A percentile compares a stretch with the other conserved stretches of the same genome.
phyloP scores from a whole-genome alignment of 1,139 yeast species.

The Blastobotrys capitulatus region DNA sequence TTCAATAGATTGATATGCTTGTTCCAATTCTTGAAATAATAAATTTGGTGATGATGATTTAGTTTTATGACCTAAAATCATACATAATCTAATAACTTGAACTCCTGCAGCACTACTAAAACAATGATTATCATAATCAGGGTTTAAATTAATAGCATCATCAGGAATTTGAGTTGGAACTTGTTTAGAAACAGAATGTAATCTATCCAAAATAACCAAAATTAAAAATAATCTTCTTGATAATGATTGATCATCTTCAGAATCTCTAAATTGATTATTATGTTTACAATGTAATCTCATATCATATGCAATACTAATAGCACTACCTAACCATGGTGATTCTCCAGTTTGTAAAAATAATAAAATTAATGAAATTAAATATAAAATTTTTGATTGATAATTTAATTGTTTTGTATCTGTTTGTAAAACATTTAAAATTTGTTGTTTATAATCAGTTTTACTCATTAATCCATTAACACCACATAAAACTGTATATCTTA shows the following conservation, averaged over 20 bases:
- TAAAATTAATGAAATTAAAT: slow-evolving; percentile 31
- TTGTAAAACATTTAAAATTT: slow-evolving; percentile 11
- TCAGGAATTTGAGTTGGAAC: slow-evolving; percentile 25
- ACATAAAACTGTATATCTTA: slow-evolving; percentile 21
- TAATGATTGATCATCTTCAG: slow-evolving; percentile 21
- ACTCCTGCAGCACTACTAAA: slow-evolving; percentile 21
- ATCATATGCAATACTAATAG: slow-evolving; percentile 31
- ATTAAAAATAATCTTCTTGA: slow-evolving; percentile 29
- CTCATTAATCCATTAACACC: slow-evolving; percentile 21
- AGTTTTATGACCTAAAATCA: slow-evolving; percentile 19
- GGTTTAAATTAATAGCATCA: slow-evolving; percentile 16
- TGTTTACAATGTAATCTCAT: slow-evolving; percentile 20
- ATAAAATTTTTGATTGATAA: slow-evolving; percentile 21
- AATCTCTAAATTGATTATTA: slow-evolving; percentile 4
- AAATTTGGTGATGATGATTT: neutral
- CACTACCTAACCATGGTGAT: slow-evolving; percentile 35
- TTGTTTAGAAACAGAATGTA: slow-evolving; percentile 24
- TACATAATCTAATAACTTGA: slow-evolving; percentile 23
- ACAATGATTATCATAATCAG: slow-evolving; percentile 19
- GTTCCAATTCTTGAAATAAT: slow-evolving; percentile 13
- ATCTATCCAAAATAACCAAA: slow-evolving; percentile 30
- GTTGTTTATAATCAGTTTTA: slow-evolving; percentile 14
- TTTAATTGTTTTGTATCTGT: slow-evolving; percentile 11
- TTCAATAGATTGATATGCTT: slow-evolving; percentile 20
- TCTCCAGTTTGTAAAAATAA: slow-evolving; percentile 35